Percentiles rank a stretch among this genome's conserved stretches.
phyloP scores from a whole-genome alignment of 2,329 filamentous ascomycete species.

The Sarocladium brachiariae region DNA sequence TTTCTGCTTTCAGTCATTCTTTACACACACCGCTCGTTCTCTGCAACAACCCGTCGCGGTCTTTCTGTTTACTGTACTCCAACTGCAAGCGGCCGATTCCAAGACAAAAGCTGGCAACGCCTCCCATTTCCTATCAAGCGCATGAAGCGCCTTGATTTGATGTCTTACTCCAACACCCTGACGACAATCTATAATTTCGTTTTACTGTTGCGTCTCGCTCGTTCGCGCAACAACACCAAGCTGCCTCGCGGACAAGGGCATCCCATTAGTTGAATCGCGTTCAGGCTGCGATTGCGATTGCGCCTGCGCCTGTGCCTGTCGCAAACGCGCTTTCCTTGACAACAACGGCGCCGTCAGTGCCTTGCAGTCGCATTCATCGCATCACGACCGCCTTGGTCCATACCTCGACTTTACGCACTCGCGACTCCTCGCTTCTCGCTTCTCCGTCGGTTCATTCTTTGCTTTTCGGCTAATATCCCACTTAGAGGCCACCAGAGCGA shows the following conservation, averaged over 20 bases:
- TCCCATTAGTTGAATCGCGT: not conserved
- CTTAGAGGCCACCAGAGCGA: not conserved
- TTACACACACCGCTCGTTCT: not conserved
- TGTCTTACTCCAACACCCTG: conserved; percentile 4
- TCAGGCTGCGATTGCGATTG: too few relatives aligned
- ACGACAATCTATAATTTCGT: conserved; percentile 5
- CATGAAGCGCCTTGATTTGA: conserved; percentile 1
- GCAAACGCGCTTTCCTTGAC: not conserved
- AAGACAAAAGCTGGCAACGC: not conserved
- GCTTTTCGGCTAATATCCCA: not conserved
- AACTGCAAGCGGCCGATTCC: not conserved
- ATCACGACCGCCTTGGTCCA: not conserved
- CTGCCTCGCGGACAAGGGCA: not conserved
- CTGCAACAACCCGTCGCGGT: not conserved
- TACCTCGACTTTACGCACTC: not conserved
- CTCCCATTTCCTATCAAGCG: not conserved
- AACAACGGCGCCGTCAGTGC: not conserved
- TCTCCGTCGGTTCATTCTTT: too few relatives aligned
- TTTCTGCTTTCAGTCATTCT: not conserved
- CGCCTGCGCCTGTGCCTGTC: too few relatives aligned
- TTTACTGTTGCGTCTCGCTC: not conserved
- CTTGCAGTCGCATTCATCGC: not conserved
- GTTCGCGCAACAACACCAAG: not conserved
- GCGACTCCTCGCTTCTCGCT: not conserved
- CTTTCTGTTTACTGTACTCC: not conserved